Base-by-base conservation (phyloP, 2,329 filamentous ascomycete species). In the Teratosphaeria gauchensis region DNA sequence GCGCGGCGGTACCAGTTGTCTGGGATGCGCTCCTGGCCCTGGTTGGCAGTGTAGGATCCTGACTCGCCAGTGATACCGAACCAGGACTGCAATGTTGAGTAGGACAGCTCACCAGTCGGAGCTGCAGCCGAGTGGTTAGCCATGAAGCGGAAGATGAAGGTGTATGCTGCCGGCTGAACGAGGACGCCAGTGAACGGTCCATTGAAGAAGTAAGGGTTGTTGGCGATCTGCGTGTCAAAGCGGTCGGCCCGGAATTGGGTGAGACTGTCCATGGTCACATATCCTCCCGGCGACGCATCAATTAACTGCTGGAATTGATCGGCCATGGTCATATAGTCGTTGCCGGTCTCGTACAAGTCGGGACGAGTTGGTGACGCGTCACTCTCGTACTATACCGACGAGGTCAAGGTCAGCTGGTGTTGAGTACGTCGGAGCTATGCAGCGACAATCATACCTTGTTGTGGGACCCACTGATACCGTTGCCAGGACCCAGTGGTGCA, bases 201-300 rank as follows among this genome's bases (percentile, higher is more conserved):
- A 58, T 68, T 65, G 62, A 70, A 72, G 63, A 70, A 72, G 63
- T 71, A 69, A 21, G 69, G 66, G 60, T 73, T 73, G 56, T 64
- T 65, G n/a, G 63, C 63, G 32, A 71, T 64, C 33, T 61, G 61
- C 6, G 31, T 21, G 28, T 66, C 64, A 58, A 66, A 65, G 12
- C 64, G 63, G 38, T 65, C 35, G 4, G 62, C 62, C 9, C 64
- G 62, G 61, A 62, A 64, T 4, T 30, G 48, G 14, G 55, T 56
- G 30, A 62, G 58, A 30, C 46, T 12, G 14, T 62, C 58, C 52
- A 62, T 24, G 30, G 59, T 48, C 53, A 66, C 61, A 1, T 59
- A 28, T 16, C 60, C 61, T 12, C 59, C 62, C 6, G 65, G 64
- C 2, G 64, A 67, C 33, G 56, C 58, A 53, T 66, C 61, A 61